Base-by-base conservation (phyloP, 2,329 filamentous ascomycete genomes). In the Volutella citrinella region DNA sequence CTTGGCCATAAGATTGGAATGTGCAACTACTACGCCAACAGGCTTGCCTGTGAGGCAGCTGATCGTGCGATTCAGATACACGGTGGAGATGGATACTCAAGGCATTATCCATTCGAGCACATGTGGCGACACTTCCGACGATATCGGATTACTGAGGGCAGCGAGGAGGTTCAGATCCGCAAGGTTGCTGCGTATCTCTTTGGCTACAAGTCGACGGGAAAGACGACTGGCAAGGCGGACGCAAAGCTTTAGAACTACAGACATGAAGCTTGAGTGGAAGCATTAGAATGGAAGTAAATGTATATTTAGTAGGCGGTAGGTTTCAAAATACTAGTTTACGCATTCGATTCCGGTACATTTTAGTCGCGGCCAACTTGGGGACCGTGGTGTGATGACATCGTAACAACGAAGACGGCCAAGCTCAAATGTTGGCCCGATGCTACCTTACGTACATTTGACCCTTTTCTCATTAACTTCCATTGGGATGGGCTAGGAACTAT, bases 21-120 rank as follows among this genome's bases (percentile, higher is more conserved):
- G 43, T 46, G 43, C 19, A 46, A 46, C 19, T 46, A 43, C 30
- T 46, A 43, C 10, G 43, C 43, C 12, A 43, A 41, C 19, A 28
- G 43, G 9, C 34, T 46, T 5, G 43, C 32, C 14, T 37, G 32
- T 12, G 36, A 46, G 22, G 28, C 43, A 9, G 43, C 43, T 11
- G 43, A 46, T n/a, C 33, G 35, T 7, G 40, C 43, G 10, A 45
- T 45, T 9, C 40, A 45, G 29, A 24, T 45, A 10, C 43, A 45
- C n/a, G 43, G 43, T 7, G 43, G 43, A 7, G 37, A 45, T 24
- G 43, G 43, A 17, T 45, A 45, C 27, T 40, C 35, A 10, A 32
- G 43, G 19, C 40, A 43, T 30, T 29, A 36, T 18, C 43, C 43
- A 4, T 45, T 45, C 10, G 43, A 45, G 34, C 43, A 45, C 24